Percentiles rank a stretch among this genome's conserved stretches.
Evolutionary conservation across 1,284 basidiomycete species (phyloP).

Genomic region (Tilletia walkeri): DNA sequence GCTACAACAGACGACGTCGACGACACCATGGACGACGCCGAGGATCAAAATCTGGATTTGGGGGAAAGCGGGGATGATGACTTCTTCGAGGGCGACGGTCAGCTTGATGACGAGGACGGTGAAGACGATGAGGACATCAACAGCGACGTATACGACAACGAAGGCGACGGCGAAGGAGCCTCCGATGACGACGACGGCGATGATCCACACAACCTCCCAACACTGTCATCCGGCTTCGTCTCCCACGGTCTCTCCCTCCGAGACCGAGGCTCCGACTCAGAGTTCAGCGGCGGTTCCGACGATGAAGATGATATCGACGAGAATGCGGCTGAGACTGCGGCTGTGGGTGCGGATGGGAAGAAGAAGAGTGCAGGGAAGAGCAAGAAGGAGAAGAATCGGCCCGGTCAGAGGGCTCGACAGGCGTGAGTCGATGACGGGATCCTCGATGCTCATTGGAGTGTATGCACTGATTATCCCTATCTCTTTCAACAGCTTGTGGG

Average conservation of each 20-base stretch:
- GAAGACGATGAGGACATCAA: conserved; percentile 2
- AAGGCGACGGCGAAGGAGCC: conserved; percentile 28
- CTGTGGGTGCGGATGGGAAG: conserved; percentile 21
- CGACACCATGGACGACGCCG: not conserved
- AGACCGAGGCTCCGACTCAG: conserved; percentile 17
- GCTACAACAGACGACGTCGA: not conserved
- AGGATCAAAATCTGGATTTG: not conserved
- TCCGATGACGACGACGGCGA: conserved; percentile 31
- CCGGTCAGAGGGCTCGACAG: conserved; percentile 84
- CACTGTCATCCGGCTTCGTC: conserved; percentile 4
- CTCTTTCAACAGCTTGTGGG: conserved; percentile 74
- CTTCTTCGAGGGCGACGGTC: conserved; percentile 14
- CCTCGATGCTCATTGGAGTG: not conserved
- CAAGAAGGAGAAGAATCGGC: conserved; percentile 72
- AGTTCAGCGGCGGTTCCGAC: conserved; percentile 25
- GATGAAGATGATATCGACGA: conserved; percentile 57
- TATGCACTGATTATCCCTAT: not conserved
- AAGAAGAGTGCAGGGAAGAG: conserved; percentile 24
- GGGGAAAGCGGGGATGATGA: not conserved
- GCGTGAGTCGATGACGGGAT: conserved; percentile 67
- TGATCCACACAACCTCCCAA: conserved; percentile 20
- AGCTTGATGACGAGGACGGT: conserved; percentile 6
- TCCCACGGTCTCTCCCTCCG: conserved; percentile 7
- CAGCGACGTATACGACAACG: conserved; percentile 35
- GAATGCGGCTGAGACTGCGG: conserved; percentile 36